Base-by-base conservation (phyloP, 192 early-diverging fungal genomes). In the Entomortierella parvispora region DNA sequence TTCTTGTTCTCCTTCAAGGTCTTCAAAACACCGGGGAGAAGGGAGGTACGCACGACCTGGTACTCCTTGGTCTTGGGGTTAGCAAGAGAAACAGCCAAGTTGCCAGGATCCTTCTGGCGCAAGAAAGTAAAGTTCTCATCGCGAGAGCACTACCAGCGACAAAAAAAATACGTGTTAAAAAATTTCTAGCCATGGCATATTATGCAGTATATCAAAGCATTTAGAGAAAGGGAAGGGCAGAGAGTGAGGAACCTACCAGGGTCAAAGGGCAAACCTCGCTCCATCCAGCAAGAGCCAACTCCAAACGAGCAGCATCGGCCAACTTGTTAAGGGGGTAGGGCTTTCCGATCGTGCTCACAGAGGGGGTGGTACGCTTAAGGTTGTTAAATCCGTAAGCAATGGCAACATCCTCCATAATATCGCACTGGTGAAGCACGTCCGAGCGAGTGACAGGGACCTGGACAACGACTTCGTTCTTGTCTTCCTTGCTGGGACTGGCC, bases 351-450 rank as follows among this genome's bases (percentile, higher is more conserved):
- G 98, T 98, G 62, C 87, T 88, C 50, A 88, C 90, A 63, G 86
- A 86, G 54, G 94, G 94, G 52, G 92, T 80, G 26, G 89, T 90
- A 56, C 94, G 89, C 7, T 89, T 86, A 60, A 99, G 91, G 51
- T 93, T 94, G 87, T 99, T 96, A 83, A 94, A 98, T 23, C 96
- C 96, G 68, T 94, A 98, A 22, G 98, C 94, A 62, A 99, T 94
- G 18, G 95, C 97, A 52, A 95, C 93, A 74, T 98, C 97, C 85
- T 98, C 98, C 89, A 96, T 96, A 37, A 99, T 89, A 81, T 99
- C 98, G 80, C 96, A 98, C 46, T 93, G 89, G 65, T 99, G 98
- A 59, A 99, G 87, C 52, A 99, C 91, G 66, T 99, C 98, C 59
- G 91, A 91, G 31, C 98, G 91, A 25, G 98, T 99, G 9, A 89